These are phyloP conservation scores for Excoecaria cochinchinensis DNA, from an alignment of 345 rosid species.

Conservation along the genomic window DNA sequence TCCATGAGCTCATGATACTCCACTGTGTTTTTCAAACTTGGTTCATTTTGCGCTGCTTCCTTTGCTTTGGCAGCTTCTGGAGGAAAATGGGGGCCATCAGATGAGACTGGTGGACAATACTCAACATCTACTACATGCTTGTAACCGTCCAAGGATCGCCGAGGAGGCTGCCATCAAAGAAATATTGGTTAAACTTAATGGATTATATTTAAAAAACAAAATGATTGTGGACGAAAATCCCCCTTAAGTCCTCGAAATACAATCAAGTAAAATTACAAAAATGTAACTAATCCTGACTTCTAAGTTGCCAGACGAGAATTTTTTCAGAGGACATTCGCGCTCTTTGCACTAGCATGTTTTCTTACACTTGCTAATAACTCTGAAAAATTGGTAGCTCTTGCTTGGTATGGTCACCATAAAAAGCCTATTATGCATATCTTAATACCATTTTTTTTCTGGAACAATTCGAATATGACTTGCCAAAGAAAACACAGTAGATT, in stretches of 20 bases:
- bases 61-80: constrained; percentile 89
- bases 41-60: constrained; percentile 79
- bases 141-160: constrained; percentile 86
- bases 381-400: neutral
- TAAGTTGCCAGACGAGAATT: too few species aligned
- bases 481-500: too few species aligned
- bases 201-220: neutral
- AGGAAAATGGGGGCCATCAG: constrained; percentile 82
- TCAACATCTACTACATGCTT: constrained; percentile 93
- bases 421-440: neutral
- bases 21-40: constrained; percentile 53
- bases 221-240: too few species aligned
- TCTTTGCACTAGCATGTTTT: neutral
- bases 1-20: constrained; percentile 86
- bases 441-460: neutral
- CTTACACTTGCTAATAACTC: neutral
- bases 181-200: neutral
- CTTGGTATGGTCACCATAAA: neutral
- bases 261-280: too few species aligned
- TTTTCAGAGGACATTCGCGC: neutral
- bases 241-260: neutral
- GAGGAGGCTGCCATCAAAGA: constrained; percentile 62
- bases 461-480: neutral
- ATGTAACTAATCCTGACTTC: too few species aligned
- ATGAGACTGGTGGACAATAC: constrained; percentile 77